phyloP scores from a whole-genome alignment of 1,284 basidiomycete genomes.

The Cutaneotrichosporon dermatis region DNA sequence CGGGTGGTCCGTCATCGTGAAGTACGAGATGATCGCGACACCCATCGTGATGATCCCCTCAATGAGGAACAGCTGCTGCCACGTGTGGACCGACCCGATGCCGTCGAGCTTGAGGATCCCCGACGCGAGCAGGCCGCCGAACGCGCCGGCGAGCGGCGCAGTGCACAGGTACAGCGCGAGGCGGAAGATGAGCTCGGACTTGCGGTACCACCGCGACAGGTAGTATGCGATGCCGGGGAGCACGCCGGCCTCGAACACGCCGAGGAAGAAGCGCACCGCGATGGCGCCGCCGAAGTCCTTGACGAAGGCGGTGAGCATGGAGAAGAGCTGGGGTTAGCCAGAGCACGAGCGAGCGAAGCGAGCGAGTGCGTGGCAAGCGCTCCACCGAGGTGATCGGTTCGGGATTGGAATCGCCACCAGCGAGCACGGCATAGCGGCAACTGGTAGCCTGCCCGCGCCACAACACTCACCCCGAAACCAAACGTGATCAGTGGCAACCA shows the following conservation, averaged over 20 bases:
- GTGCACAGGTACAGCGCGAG: conserved; percentile 17
- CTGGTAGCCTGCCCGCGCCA: too few relatives aligned
- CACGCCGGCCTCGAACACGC: conserved; percentile 35
- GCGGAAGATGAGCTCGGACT: conserved; percentile 17
- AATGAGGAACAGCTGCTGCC: conserved; percentile 27
- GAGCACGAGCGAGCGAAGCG: too few relatives aligned
- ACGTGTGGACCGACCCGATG: conserved; percentile 22
- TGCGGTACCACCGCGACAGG: conserved; percentile 25
- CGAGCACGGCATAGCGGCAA: too few relatives aligned
- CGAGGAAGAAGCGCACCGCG: conserved; percentile 29
- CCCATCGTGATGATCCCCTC: conserved; percentile 39
- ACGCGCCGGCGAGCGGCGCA: conserved; percentile 12
- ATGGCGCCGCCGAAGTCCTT: conserved; percentile 14
- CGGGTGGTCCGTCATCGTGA: conserved; percentile 29
- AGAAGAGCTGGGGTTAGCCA: conserved; percentile 20
- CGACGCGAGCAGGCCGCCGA: conserved; percentile 23
- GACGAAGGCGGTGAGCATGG: conserved; percentile 29
- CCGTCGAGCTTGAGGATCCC: conserved; percentile 18
- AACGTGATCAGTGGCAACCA: conserved; percentile 25
- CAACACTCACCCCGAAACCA: conserved; percentile 20
- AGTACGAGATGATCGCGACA: conserved; percentile 22
- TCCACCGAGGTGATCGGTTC: too few relatives aligned
- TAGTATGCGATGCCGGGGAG: conserved; percentile 36
- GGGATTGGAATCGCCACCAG: too few relatives aligned
- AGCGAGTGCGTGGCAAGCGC: too few relatives aligned